phyloP scores from a whole-genome alignment of 306 rosid species.

The Inga laurina region DNA sequence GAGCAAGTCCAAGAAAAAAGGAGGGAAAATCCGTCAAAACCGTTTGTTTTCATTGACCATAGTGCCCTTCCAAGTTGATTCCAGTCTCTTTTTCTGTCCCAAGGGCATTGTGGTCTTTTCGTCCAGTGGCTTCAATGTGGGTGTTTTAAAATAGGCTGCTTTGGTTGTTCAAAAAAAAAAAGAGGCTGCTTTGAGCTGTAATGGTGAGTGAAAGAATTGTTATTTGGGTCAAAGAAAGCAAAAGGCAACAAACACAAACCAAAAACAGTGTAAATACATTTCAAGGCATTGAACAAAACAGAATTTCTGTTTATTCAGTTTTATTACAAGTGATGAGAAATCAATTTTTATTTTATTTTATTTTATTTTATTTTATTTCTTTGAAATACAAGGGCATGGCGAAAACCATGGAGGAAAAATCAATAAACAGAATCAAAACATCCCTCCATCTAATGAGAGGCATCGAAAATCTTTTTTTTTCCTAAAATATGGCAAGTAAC shows the following conservation, averaged over 20 bases:
- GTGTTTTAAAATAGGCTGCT: background rate
- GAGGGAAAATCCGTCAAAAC: constrained; percentile 5
- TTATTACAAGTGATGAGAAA: background rate
- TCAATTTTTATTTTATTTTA: background rate
- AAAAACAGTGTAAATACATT: background rate
- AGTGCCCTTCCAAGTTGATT: background rate
- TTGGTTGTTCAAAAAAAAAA: background rate
- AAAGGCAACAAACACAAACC: background rate
- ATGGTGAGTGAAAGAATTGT: background rate
- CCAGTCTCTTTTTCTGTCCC: background rate
- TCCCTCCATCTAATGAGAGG: background rate
- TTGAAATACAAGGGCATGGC: too few relatives aligned
- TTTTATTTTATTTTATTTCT: too few relatives aligned
- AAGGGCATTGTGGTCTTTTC: background rate
- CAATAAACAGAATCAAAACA: background rate
- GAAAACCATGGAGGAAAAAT: too few relatives aligned
- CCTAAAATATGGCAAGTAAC: background rate
- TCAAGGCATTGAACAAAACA: background rate
- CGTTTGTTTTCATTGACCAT: background rate
- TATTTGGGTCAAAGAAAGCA: background rate
- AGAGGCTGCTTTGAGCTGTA: background rate
- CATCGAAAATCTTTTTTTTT: background rate
- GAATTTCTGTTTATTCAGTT: background rate
- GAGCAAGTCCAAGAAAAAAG: background rate
- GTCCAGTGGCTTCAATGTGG: too few relatives aligned